Evolutionary conservation across 2,329 filamentous ascomycete genomes (phyloP).

Genomic region (Alternaria metachromatica): DNA sequence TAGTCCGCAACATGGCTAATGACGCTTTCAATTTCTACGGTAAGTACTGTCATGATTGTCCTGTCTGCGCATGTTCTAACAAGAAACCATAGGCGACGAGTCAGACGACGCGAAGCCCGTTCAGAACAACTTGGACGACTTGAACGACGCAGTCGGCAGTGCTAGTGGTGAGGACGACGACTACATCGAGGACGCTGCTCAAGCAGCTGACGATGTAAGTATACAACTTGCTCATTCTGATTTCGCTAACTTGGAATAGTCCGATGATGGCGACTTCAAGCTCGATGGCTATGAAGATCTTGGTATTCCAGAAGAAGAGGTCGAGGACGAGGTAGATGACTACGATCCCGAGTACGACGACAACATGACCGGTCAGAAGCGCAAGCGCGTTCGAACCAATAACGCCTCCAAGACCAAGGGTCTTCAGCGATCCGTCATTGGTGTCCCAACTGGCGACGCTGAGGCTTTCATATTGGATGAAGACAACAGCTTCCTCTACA

Average conservation of each 20-base stretch:
- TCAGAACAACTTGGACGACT: conserved; percentile 7
- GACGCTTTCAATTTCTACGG: conserved; percentile 20
- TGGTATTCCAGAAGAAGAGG: conserved; percentile 4
- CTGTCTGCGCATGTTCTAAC: conserved; percentile 3
- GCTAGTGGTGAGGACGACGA: conserved; percentile 14
- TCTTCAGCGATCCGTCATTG: conserved; percentile 16
- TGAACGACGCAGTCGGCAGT: conserved; percentile 11
- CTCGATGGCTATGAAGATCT: conserved; percentile 26
- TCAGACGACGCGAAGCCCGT: conserved; percentile 14
- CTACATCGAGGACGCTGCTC: conserved; percentile 5
- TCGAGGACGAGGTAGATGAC: conserved; percentile 12
- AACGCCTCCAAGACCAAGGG: conserved; percentile 5
- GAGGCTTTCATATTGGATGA: conserved; percentile 35
- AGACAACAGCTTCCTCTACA: conserved; percentile 8
- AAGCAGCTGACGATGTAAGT: conserved; percentile 12
- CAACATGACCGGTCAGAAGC: conserved; percentile 14
- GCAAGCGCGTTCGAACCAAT: conserved; percentile 22
- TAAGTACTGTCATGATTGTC: conserved; percentile 2
- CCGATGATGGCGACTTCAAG: conserved; percentile 22
- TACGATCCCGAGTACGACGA: conserved; percentile 15
- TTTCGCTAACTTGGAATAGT: conserved; percentile 11
- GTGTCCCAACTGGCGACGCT: conserved; percentile 16
- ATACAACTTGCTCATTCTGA: background rate
- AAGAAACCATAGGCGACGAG: conserved; percentile 7
- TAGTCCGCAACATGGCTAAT: conserved; percentile 19